These are phyloP conservation scores for Thermoascus crustaceus DNA, from an alignment of 2,329 filamentous ascomycete species.

Conservation along the genomic window DNA sequence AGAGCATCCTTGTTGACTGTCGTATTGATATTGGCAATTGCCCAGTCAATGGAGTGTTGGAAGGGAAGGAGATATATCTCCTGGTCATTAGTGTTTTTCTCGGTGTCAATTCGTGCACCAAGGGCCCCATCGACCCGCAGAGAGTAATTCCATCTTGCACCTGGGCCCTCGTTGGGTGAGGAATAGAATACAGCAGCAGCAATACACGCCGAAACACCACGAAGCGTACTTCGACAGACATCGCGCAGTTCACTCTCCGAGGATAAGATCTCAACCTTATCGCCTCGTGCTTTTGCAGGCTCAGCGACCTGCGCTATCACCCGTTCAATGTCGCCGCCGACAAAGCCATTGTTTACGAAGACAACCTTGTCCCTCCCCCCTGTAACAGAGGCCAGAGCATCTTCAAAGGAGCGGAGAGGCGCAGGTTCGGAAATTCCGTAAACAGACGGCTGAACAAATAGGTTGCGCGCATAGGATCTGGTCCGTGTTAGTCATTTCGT, in stretches of 20 bases:
- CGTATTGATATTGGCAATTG: slow-evolving; percentile 54
- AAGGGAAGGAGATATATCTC: slow-evolving; percentile 72
- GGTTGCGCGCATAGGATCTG: slow-evolving; percentile 64
- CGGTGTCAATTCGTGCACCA: slow-evolving; percentile 55
- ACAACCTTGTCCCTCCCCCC: slow-evolving; percentile 60
- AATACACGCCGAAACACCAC: slow-evolving; percentile 64
- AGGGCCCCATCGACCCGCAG: slow-evolving; percentile 67
- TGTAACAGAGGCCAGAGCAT: slow-evolving; percentile 53
- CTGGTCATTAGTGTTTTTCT: slow-evolving; percentile 60
- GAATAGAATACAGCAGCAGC: slow-evolving; percentile 66
- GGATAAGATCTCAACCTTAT: slow-evolving; percentile 44
- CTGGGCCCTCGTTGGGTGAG: slow-evolving; percentile 62
- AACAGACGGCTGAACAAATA: slow-evolving; percentile 68
- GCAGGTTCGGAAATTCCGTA: slow-evolving; percentile 62
- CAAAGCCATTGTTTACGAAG: slow-evolving; percentile 67
- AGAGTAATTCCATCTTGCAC: slow-evolving; percentile 76
- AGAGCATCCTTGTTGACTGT: slow-evolving; percentile 33
- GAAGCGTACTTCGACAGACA: slow-evolving; percentile 55
- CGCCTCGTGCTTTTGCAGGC: slow-evolving; percentile 45
- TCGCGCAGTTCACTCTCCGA: slow-evolving; percentile 51
- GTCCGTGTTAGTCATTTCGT: slow-evolving; percentile 24
- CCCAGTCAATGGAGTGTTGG: slow-evolving; percentile 66
- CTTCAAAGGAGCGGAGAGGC: slow-evolving; percentile 55
- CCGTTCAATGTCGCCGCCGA: slow-evolving; percentile 60
- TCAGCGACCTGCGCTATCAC: slow-evolving; percentile 58